A percentile compares a stretch with the other conserved stretches of the same genome.
phyloP scores from a whole-genome alignment of 2,329 filamentous ascomycete species.

The Pestalotiopsis fici region DNA sequence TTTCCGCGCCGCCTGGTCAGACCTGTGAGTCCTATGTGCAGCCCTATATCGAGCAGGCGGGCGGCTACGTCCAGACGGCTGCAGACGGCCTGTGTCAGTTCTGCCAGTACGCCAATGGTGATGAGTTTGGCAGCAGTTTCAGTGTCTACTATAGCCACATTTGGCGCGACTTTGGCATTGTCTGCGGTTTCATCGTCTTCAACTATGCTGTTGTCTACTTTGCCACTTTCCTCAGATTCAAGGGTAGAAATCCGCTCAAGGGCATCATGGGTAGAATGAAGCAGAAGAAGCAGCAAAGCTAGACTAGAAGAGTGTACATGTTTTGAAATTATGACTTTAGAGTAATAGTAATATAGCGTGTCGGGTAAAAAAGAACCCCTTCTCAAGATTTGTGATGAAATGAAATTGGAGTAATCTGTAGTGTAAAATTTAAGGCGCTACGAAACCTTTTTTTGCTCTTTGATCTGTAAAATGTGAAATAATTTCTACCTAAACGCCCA shows the following conservation, averaged over 20 bases:
- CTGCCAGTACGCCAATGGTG: constrained; percentile 63
- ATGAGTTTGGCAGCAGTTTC: constrained; percentile 60
- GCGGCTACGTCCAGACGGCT: constrained; percentile 63
- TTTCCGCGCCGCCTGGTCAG: constrained; percentile 55
- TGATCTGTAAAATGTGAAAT: background rate
- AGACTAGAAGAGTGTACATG: background rate
- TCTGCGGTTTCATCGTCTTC: constrained; percentile 64
- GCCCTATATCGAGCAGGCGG: constrained; percentile 49
- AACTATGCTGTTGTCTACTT: constrained; percentile 52
- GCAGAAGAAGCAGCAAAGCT: background rate
- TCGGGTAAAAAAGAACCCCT: background rate
- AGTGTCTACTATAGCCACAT: constrained; percentile 62
- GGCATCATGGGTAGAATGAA: constrained; percentile 27
- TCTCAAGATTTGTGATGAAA: background rate
- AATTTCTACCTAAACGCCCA: background rate
- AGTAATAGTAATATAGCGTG: background rate
- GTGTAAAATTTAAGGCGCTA: no score
- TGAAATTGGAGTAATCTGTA: no score
- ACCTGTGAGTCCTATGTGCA: constrained; percentile 61
- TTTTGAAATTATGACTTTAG: background rate
- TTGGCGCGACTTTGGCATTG: constrained; percentile 68
- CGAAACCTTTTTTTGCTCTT: no score
- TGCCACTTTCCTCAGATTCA: constrained; percentile 40
- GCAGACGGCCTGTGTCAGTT: constrained; percentile 61
- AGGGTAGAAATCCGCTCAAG: constrained; percentile 38